phyloP scores from a whole-genome alignment of 305 asterid species.

The Fraxinus sp. region DNA sequence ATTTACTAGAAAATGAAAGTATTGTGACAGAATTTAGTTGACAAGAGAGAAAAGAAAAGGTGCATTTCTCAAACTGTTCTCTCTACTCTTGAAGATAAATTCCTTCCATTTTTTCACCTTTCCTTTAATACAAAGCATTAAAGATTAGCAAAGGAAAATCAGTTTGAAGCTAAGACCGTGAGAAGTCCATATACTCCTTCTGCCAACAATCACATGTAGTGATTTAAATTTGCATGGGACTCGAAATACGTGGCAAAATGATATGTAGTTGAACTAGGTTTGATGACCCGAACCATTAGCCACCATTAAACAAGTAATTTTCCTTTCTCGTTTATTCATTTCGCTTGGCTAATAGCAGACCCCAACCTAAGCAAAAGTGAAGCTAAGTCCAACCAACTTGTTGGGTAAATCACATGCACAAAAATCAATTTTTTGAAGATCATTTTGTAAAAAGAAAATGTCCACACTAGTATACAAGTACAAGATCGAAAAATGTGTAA shows the following conservation, averaged over 20 bases:
- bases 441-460: not conserved
- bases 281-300: not conserved
- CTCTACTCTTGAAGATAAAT: not conserved
- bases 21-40: not conserved
- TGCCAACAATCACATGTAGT: not conserved
- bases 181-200: not conserved
- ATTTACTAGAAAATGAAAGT: not conserved
- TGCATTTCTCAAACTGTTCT: not conserved
- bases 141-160: conserved; percentile 2
- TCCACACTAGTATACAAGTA: not conserved
- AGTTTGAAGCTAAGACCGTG: not conserved
- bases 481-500: not conserved
- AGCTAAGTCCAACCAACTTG: not conserved
- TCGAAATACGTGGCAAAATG: not conserved
- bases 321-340: not conserved
- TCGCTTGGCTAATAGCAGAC: not conserved
- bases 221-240: not conserved
- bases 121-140: not conserved
- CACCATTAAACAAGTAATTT: not conserved
- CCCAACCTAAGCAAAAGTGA: not conserved
- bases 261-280: not conserved
- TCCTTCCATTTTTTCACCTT: not conserved
- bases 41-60: not conserved
- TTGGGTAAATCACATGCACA: not conserved
- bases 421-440: not conserved